Evolutionary conservation across 768 basidiomycete genomes (phyloP).

Genomic region (Suillus plorans): DNA sequence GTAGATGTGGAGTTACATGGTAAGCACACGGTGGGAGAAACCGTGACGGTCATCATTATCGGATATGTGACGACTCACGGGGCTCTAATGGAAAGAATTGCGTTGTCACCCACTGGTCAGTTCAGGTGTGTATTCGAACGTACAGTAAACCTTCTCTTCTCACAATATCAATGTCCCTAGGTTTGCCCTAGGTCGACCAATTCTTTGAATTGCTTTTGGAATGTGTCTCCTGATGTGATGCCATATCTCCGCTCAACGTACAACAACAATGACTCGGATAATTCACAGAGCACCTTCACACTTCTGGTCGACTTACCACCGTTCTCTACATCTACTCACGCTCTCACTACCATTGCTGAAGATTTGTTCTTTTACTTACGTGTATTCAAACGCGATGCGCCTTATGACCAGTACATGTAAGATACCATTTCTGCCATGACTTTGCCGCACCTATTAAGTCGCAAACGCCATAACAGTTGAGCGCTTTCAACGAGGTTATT

Average conservation of each 20-base stretch:
- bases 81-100: conserved; percentile 76
- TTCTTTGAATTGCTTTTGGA: conserved; percentile 70
- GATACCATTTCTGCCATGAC: neutral
- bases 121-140: conserved; percentile 50
- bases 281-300: neutral
- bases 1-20: conserved; percentile 83
- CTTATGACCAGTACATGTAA: neutral
- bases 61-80: conserved; percentile 63
- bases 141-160: neutral
- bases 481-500: neutral
- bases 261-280: conserved; percentile 2
- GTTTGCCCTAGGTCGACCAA: conserved; percentile 44
- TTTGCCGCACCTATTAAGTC: neutral
- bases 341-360: neutral
- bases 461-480: neutral
- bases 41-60: conserved; percentile 59
- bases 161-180: neutral
- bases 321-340: neutral
- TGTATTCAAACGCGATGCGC: neutral
- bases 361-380: neutral
- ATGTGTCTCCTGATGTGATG: conserved; percentile 58
- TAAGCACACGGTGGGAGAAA: conserved; percentile 68
- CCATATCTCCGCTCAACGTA: conserved; percentile 57
- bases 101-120: conserved; percentile 52
- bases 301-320: neutral